Evolutionary conservation across 2,329 filamentous ascomycete genomes (phyloP).

Genomic region (Penicillium sp.): DNA sequence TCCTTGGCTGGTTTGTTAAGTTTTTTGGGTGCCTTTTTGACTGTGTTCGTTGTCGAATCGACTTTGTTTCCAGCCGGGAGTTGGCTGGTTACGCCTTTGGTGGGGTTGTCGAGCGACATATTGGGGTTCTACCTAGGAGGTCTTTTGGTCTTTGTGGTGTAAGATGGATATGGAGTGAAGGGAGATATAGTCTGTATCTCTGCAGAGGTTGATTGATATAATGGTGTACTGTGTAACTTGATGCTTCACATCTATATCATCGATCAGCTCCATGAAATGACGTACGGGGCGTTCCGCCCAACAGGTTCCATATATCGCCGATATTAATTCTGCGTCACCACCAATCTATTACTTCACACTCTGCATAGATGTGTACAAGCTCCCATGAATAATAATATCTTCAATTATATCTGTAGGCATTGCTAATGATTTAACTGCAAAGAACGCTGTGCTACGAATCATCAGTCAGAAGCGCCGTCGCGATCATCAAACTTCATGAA

Average conservation of each 20-base stretch:
- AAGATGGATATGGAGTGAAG: not conserved
- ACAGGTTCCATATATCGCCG: slow-evolving; percentile 17
- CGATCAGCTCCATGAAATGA: slow-evolving; percentile 14
- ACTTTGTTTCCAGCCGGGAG: slow-evolving; percentile 21
- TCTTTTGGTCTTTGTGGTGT: not conserved
- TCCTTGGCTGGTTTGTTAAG: slow-evolving; percentile 18
- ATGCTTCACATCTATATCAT: slow-evolving; percentile 16
- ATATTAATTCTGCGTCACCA: slow-evolving; percentile 19
- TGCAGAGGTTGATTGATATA: not conserved
- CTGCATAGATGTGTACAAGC: too few relatives aligned
- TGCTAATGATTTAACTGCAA: not conserved
- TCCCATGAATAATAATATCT: not conserved
- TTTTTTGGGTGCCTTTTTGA: slow-evolving; percentile 17
- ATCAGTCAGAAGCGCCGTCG: slow-evolving; percentile 57
- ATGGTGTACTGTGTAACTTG: not conserved
- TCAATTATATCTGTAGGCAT: slow-evolving; percentile 5
- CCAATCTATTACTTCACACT: too few relatives aligned
- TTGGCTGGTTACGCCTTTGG: slow-evolving; percentile 20
- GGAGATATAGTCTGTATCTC: too few relatives aligned
- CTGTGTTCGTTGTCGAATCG: slow-evolving; percentile 10
- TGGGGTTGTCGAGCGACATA: slow-evolving; percentile 30
- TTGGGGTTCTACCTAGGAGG: not conserved
- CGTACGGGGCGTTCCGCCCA: slow-evolving; percentile 24
- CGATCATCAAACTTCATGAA: slow-evolving; percentile 81
- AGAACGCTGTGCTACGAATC: slow-evolving; percentile 20